Conservation (phyloP, 2,329 filamentous ascomycete species). For the Penicillium italicum region DNA sequence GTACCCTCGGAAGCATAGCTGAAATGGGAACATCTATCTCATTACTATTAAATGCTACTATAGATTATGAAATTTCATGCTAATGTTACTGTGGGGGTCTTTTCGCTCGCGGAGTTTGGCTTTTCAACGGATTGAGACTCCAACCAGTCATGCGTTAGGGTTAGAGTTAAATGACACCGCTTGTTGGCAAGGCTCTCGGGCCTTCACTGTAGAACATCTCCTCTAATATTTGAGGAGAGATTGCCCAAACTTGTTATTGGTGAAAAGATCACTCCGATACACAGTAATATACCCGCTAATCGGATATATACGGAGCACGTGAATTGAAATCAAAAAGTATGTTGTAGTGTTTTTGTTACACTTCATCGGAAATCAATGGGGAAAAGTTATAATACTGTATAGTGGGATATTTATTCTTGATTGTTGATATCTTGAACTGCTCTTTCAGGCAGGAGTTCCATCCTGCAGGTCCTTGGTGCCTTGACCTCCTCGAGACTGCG, state of each 20-base stretch:
- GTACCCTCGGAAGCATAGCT: background rate
- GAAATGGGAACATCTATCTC: background rate
- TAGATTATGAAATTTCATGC: background rate
- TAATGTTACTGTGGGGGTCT: background rate
- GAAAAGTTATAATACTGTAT: background rate
- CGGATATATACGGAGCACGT: background rate
- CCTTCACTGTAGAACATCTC: background rate
- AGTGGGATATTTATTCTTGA: background rate
- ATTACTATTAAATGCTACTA: background rate
- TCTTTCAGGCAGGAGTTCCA: slow-evolving; percentile 3
- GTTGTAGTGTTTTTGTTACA: background rate
- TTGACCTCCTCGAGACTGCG: background rate
- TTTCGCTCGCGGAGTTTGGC: background rate
- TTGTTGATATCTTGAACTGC: background rate
- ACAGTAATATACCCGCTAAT: no score
- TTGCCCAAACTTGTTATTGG: background rate
- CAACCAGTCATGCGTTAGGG: background rate
- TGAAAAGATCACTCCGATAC: background rate
- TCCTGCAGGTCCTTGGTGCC: slow-evolving; percentile 1
- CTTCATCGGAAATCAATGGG: background rate
- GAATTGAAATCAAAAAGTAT: background rate
- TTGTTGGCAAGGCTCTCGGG: background rate
- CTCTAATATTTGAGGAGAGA: background rate
- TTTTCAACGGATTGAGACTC: slow-evolving; percentile 3
- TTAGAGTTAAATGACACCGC: slow-evolving; percentile 3